Base-by-base conservation (phyloP, 225 moss, liverwort and hornwort genomes). In the Marchantia polymorpha region DNA sequence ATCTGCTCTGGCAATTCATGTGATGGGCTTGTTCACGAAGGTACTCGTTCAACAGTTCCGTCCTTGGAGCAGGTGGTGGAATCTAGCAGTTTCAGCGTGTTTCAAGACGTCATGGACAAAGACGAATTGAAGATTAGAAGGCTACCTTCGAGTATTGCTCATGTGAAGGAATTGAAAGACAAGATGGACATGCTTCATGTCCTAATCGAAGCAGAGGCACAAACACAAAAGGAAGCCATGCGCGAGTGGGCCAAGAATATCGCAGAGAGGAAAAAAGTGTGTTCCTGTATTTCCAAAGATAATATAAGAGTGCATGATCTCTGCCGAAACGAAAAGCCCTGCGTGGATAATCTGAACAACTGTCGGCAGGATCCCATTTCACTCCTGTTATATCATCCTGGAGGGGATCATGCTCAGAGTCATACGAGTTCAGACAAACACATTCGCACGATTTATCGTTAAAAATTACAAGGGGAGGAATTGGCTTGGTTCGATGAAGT, bases 181-280 rank as follows among this genome's bases (percentile, higher is more conserved):
- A 86, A 86, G 55, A 93, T 52, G 10, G 67, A 90, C 46, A 73
- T 86, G 46, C 63, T 83, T 19, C 75, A 81, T 17, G 73, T 83
- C 69, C 14, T 85, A 4, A 88, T 91, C 23, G 92, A 81, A 67
- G 52, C 58, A 11, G 94, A 96, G 26, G 88, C 58, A 8, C 78
- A 83, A 81, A 79, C 78, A 0, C 92, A 96, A 53, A 76, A 86
- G 0, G 87, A 89, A 29, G 86, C 83, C 6, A 82, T 84, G 78
- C 74, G 31, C 7, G 90, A 91, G 73, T 94, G 96, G 96, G 54
- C 77, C 13, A 89, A 85, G 69, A 96, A 88, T 80, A 61, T 96
- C 27, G 81, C 81, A 0, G 81, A 83, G 12, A 74, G 75, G 26
- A 94, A 86, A 85, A 80, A 69, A 58, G 96, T 96, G 53, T 11